phyloP scores from a whole-genome alignment of 2,329 filamentous ascomycete genomes.

The Aspergillus piperis region DNA sequence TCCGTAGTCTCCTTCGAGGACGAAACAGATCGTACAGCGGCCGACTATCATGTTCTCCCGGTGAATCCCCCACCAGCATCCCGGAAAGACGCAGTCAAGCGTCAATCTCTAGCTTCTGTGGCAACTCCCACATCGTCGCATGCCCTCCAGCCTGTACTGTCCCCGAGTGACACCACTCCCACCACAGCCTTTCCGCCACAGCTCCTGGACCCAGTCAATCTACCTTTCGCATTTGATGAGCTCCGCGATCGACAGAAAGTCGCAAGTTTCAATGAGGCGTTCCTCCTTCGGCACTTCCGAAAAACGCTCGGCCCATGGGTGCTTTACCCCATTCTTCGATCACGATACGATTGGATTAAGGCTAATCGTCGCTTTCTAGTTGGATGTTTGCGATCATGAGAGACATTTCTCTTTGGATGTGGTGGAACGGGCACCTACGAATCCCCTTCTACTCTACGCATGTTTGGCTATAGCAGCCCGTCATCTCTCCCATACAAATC shows the following conservation, averaged over 20 bases:
- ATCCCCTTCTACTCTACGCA: constrained; percentile 35
- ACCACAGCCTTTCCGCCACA: constrained; percentile 15
- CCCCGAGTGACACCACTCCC: constrained; percentile 8
- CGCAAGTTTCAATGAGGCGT: constrained; percentile 34
- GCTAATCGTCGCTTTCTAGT: constrained; percentile 23
- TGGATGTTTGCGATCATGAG: constrained; percentile 36
- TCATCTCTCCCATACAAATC: constrained; percentile 35
- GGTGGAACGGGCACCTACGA: constrained; percentile 33
- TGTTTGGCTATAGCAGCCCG: constrained; percentile 38
- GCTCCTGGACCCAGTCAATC: constrained; percentile 21
- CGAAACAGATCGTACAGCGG: constrained; percentile 38
- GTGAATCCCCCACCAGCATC: constrained; percentile 18
- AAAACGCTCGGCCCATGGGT: constrained; percentile 37
- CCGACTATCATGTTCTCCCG: constrained; percentile 36
- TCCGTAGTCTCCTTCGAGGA: constrained; percentile 37
- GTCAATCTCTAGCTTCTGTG: constrained; percentile 29
- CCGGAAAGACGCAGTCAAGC: constrained; percentile 28
- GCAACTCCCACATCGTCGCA: constrained; percentile 23
- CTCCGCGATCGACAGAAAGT: constrained; percentile 29
- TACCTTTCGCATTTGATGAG: constrained; percentile 21
- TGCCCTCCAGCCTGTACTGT: constrained; percentile 17
- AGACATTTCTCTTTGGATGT: constrained; percentile 35
- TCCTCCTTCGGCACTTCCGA: constrained; percentile 37
- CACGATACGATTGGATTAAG: background rate
- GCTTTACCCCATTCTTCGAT: constrained; percentile 3